phyloP scores from a whole-genome alignment of 176 grass and related monocot genomes.

The Musa troglodytarum region DNA sequence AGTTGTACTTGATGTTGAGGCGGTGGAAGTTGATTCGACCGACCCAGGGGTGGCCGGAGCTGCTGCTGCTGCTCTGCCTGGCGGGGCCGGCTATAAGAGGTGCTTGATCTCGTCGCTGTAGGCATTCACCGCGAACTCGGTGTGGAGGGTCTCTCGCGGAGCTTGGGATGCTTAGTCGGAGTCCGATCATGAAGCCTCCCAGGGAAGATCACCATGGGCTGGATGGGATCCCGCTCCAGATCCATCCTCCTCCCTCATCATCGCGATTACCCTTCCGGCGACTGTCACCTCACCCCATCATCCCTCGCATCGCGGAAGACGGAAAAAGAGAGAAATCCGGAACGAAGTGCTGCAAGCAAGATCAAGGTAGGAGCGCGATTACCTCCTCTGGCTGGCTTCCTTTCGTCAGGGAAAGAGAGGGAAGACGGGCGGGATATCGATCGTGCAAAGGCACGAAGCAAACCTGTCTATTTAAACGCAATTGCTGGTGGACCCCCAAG shows the following conservation, averaged over 20 bases:
- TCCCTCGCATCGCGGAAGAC: too few relatives aligned
- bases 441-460: background rate
- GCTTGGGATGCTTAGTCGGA: too few relatives aligned
- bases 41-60: conserved; percentile 9
- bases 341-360: background rate
- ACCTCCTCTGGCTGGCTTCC: background rate
- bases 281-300: too few relatives aligned
- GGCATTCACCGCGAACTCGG: conserved; percentile 59
- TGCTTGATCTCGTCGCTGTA: conserved; percentile 96
- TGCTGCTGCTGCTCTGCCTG: background rate
- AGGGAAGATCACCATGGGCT: conserved; percentile 66
- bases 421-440: background rate
- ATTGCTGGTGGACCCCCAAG: too few relatives aligned
- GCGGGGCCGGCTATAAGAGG: conserved; percentile 54
- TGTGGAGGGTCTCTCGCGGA: conserved; percentile 66
- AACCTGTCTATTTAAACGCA: too few relatives aligned
- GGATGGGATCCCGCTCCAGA: conserved; percentile 54
- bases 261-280: background rate
- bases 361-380: background rate
- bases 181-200: too few relatives aligned
- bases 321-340: background rate
- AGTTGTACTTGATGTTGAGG: conserved; percentile 89
- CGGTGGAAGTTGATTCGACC: conserved; percentile 78
- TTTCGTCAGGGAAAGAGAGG: background rate
- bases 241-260: conserved; percentile 28